Conservation (phyloP, 2,329 filamentous ascomycete species). For the Pseudogymnoascus sp. region DNA sequence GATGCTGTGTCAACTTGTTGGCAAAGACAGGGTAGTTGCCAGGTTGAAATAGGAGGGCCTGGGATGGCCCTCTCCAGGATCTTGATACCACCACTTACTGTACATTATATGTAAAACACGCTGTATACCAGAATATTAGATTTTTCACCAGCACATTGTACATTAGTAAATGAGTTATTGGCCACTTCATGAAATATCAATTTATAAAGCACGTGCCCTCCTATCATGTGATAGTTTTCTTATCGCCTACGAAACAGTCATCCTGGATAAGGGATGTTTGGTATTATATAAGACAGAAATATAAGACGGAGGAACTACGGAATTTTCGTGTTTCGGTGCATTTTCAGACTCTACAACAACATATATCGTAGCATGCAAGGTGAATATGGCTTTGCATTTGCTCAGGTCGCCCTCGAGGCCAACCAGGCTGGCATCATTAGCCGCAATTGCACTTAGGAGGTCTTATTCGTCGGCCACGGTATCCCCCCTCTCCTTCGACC, state of each 20-base stretch:
- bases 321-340: background rate
- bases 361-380: background rate
- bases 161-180: background rate
- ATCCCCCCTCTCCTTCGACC: constrained; percentile 51
- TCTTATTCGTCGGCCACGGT: background rate
- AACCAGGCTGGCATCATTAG: background rate
- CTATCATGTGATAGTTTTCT: background rate
- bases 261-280: background rate
- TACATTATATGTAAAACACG: background rate
- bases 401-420: background rate
- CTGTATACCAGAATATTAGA: constrained; percentile 1
- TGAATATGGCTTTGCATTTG: background rate
- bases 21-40: background rate
- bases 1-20: background rate
- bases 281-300: background rate
- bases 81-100: background rate
- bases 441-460: background rate
- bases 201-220: background rate
- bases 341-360: background rate
- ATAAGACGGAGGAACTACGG: background rate
- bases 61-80: background rate
- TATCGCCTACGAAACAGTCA: background rate
- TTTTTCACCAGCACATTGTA: background rate
- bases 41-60: background rate
- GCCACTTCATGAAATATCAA: background rate